A percentile compares a stretch with the other conserved stretches of the same genome.
Conservation (phyloP, 129 eudicot species). For the Kitagawia praeruptora region DNA sequence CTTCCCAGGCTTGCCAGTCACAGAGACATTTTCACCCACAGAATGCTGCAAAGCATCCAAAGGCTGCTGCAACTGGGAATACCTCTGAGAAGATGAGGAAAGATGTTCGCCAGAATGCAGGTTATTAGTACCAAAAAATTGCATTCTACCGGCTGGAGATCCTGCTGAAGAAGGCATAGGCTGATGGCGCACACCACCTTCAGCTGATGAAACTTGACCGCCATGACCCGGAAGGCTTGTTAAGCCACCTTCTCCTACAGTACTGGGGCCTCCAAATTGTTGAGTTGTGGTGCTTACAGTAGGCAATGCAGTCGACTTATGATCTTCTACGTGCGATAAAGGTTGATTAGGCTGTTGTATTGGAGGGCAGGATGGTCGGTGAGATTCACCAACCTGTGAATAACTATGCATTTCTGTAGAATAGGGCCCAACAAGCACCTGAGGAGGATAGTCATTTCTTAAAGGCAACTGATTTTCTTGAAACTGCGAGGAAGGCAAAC, state of each 20-base stretch:
- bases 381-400: not conserved
- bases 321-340: not conserved
- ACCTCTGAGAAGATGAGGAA: constrained; percentile 21
- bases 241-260: constrained; percentile 18
- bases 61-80: constrained; percentile 17
- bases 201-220: constrained; percentile 20
- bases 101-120: constrained; percentile 19
- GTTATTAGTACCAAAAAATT: constrained; percentile 25
- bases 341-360: not conserved
- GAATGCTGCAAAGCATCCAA: constrained; percentile 22
- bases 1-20: constrained; percentile 30
- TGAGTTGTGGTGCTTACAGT: constrained; percentile 10
- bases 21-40: constrained; percentile 21
- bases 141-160: constrained; percentile 22
- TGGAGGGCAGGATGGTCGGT: not conserved
- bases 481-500: constrained; percentile 26
- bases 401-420: not conserved
- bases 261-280: constrained; percentile 17
- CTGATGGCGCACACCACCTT: constrained; percentile 17
- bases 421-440: not conserved
- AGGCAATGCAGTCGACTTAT: not conserved
- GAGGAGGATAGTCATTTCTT: constrained; percentile 29
- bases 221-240: constrained; percentile 23
- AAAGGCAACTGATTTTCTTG: constrained; percentile 42
- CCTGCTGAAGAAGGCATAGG: constrained; percentile 23